Percentiles rank a stretch among this genome's conserved stretches.
These are phyloP conservation scores for Rutstroemia sp. DNA, from an alignment of 2,329 filamentous ascomycete species.

Conservation along the genomic window DNA sequence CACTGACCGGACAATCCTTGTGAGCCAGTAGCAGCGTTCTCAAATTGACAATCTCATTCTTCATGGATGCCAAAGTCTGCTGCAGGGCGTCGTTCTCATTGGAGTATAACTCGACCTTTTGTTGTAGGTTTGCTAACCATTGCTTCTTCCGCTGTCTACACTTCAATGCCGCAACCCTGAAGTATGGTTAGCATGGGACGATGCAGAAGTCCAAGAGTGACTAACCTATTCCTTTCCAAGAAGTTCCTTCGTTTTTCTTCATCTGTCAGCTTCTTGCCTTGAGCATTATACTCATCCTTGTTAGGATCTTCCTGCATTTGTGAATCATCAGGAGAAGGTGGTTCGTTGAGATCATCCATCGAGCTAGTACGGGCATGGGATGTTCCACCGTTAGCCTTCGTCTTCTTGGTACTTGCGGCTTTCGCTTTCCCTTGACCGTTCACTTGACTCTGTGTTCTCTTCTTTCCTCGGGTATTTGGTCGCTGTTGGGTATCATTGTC, in stretches of 20 bases:
- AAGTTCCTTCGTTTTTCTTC: slow-evolving; percentile 99
- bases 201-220: background rate
- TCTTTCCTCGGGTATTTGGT: slow-evolving; percentile 56
- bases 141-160: slow-evolving; percentile 98
- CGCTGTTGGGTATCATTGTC: slow-evolving; percentile 60
- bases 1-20: slow-evolving; percentile 91
- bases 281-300: slow-evolving; percentile 50
- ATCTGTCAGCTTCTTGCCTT: slow-evolving; percentile 76
- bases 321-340: slow-evolving; percentile 26
- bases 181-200: background rate
- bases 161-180: slow-evolving; percentile 88
- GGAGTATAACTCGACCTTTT: slow-evolving; percentile 89
- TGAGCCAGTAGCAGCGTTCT: slow-evolving; percentile 90
- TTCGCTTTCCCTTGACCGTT: slow-evolving; percentile 56
- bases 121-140: slow-evolving; percentile 91
- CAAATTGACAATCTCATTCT: slow-evolving; percentile 90
- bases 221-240: slow-evolving; percentile 87
- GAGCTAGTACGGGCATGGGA: slow-evolving; percentile 24
- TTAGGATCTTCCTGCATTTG: slow-evolving; percentile 37
- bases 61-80: slow-evolving; percentile 72
- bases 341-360: background rate
- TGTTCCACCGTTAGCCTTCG: slow-evolving; percentile 48
- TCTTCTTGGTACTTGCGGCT: slow-evolving; percentile 58
- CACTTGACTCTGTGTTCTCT: slow-evolving; percentile 68
- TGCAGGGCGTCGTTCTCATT: slow-evolving; percentile 85